Evolutionary conservation across 768 basidiomycete genomes (phyloP).

Genomic region (Candolleomyces eurysporus): DNA sequence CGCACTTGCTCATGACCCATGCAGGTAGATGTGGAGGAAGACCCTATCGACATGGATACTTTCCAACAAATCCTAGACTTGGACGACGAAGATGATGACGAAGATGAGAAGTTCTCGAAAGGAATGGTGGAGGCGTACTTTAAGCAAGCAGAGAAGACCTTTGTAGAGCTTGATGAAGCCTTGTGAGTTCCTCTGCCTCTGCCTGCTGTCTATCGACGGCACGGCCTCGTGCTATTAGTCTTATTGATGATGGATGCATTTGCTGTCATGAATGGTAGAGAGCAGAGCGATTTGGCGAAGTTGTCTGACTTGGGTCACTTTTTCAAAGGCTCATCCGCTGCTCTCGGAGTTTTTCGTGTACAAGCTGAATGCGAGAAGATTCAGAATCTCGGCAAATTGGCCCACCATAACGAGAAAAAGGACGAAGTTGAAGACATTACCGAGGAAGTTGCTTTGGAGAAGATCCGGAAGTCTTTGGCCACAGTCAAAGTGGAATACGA

Average conservation of each 20-base stretch:
- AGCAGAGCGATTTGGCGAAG: constrained; percentile 32
- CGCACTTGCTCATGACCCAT: neutral
- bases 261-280: constrained; percentile 45
- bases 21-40: constrained; percentile 8
- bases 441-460: constrained; percentile 48
- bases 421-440: constrained; percentile 34
- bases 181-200: constrained; percentile 55
- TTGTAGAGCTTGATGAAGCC: constrained; percentile 71
- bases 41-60: constrained; percentile 72
- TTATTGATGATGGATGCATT: neutral
- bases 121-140: constrained; percentile 83
- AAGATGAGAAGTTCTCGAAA: constrained; percentile 72
- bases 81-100: constrained; percentile 69
- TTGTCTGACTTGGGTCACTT: constrained; percentile 89
- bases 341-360: constrained; percentile 81
- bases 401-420: constrained; percentile 49
- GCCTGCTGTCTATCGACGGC: neutral
- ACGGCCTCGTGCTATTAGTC: neutral
- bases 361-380: constrained; percentile 87
- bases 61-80: constrained; percentile 90
- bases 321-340: constrained; percentile 96
- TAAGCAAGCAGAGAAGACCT: constrained; percentile 73
- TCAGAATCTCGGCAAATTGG: constrained; percentile 76
- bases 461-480: constrained; percentile 55
- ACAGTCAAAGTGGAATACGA: constrained; percentile 67